Base-by-base conservation (phyloP, 2,329 filamentous ascomycete species). In the Lizonia empirigonia region DNA sequence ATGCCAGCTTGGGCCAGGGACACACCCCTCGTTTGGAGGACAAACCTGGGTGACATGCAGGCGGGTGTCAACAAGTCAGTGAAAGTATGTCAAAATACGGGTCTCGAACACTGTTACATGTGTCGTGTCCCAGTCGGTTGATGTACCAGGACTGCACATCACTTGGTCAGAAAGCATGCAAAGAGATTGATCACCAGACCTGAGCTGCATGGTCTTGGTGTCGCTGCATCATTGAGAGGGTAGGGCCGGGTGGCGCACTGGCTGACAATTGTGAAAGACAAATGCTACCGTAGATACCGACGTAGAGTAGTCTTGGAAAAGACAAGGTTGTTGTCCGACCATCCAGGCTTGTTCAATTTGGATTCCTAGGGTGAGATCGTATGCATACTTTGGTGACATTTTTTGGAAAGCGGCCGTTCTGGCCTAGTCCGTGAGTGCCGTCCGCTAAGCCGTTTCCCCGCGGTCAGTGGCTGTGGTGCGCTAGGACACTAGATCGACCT, bases 401-500 rank as follows among this genome's bases (percentile, higher is more conserved):
- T 64, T n/a, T 60, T 58, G 63, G 61, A 59, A 59, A 60, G 60
- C 55, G 57, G 56, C 67, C 62, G 59, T 63, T 58, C 60, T 60
- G 58, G 64, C 51, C 60, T 63, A 64, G 59, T 63, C 56, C 56
- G 62, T 59, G 44, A 59, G 48, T 62, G 49, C 49, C 49, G 49
- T 46, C 49, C 49, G 49, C 42, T 52, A 47, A 52, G 49, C 67
- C 66, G 64, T 63, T 68, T 69, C 68, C 68, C 69, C 67, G 64
- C 68, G 60, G 63, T 65, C 42, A 53, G 62, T 63, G 57, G 55
- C 51, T 62, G 39, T 69, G 67, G 63, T 67, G 63, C 66, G 61
- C 68, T 70, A 70, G 49, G 55, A 58, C 37, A 55, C 58, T 70
- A 69, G 63, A 58, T 59, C 62, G 53, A 65, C 59, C 60, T 68